Conservation (phyloP, 2,329 filamentous ascomycete genomes). For the Fusarium avenaceum region DNA sequence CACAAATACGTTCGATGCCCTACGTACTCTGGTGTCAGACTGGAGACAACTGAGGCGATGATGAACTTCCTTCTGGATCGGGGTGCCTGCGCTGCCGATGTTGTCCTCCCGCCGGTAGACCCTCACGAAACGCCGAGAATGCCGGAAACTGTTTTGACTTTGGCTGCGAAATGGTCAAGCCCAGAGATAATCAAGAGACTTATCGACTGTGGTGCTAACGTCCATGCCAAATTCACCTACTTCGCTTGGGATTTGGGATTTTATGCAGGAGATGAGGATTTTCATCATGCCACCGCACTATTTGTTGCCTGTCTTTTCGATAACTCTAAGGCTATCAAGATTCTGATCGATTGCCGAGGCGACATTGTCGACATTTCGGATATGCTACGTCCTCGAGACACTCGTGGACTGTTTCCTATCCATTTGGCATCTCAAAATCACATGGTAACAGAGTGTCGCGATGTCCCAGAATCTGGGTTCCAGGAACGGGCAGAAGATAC, state of each 20-base stretch:
- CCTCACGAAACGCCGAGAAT: accelerated
- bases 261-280: too few relatives aligned
- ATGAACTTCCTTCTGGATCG: slow-evolving; percentile 5
- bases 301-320: too few relatives aligned
- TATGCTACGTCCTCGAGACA: not conserved
- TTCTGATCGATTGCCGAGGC: not conserved
- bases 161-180: not conserved
- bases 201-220: too few relatives aligned
- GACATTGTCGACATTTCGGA: accelerated
- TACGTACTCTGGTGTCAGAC: not conserved
- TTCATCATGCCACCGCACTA: too few relatives aligned
- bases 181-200: too few relatives aligned
- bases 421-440: not conserved
- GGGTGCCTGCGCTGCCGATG: not conserved
- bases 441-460: accelerated
- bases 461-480: not conserved
- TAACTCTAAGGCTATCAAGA: not conserved
- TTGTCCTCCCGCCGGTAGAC: not conserved
- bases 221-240: too few relatives aligned
- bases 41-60: not conserved
- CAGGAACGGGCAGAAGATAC: not conserved
- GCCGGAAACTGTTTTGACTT: not conserved
- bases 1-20: accelerated
- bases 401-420: not conserved
- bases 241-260: too few relatives aligned